Evolutionary conservation across 345 rosid species (phyloP), one percentile per base, ranked within the genome.

Genomic region (Eutrema yunnanense): DNA sequence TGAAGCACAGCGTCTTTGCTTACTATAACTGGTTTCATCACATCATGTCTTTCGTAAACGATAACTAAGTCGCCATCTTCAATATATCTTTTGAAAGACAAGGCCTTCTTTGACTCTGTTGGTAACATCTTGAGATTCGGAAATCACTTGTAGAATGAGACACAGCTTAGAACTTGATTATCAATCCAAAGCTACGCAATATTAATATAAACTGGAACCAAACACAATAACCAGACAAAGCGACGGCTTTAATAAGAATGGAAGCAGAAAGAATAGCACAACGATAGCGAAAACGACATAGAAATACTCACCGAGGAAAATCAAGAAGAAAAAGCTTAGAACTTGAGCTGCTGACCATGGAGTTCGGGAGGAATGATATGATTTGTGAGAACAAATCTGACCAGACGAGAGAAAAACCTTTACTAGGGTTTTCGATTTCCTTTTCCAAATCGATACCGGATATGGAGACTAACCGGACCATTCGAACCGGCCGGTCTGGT

Each of bases 11-110:
- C 83, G 6, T 74, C 78, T 80, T 82, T 84, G 36, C 83, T 63
- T 62, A 88, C 96, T 72, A 79, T 78, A 46, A 88, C 83, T 1
- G 98, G 92, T 76, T 92, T 95, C 96, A 92, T 92, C 9, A 55
- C 62, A 43, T 92, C 99, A 67, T 90, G 89, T 72, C 87, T 90
- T 85, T 95, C 98, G 32, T 92, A 88, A 13, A 87, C 87, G 61
- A 95, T 81, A 55, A 88, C 90, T 75, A 92, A 76, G 72, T 95
- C 98, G 5, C 99, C 98, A 66, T 87, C 82, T 33, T 57, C 62
- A 32, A 92, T 88, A 62, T 37, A 73, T 47, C 83, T 84, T 3
- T 60, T 69, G 71, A 89, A 91, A 19, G 96, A 87, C 19, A 91
- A 73, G 69, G 71, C 86, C 48, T 85, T 84, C 16, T 75, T 66